Evolutionary conservation across 805 yeast species (phyloP).

Genomic region (Isabelozyma rhagii): DNA sequence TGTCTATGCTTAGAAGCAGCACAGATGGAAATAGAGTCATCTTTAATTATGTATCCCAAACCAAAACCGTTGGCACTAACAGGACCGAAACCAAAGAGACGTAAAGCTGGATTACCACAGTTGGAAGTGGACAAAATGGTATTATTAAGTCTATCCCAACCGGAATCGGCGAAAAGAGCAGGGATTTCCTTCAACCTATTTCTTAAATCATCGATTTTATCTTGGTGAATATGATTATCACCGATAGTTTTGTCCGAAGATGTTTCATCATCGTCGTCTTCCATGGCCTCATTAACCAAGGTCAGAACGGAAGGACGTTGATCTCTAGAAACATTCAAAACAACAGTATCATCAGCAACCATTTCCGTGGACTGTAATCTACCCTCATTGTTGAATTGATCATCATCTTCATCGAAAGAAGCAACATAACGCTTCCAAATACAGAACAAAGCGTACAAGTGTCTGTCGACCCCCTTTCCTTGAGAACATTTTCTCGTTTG

Average conservation of each 20-base stretch:
- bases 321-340: background rate
- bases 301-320: slow-evolving; percentile 12
- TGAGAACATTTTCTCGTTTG: slow-evolving; percentile 66
- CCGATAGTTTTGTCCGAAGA: slow-evolving; percentile 32
- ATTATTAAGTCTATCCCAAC: slow-evolving; percentile 84
- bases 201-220: slow-evolving; percentile 5
- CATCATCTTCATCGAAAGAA: slow-evolving; percentile 9
- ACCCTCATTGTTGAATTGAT: background rate
- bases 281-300: slow-evolving; percentile 13
- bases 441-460: slow-evolving; percentile 80
- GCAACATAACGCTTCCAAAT: slow-evolving; percentile 72
- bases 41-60: slow-evolving; percentile 52
- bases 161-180: slow-evolving; percentile 73
- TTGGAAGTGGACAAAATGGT: slow-evolving; percentile 68
- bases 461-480: slow-evolving; percentile 92
- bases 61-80: slow-evolving; percentile 59
- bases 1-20: slow-evolving; percentile 61
- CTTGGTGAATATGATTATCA: slow-evolving; percentile 5
- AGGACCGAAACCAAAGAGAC: slow-evolving; percentile 60
- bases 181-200: slow-evolving; percentile 47
- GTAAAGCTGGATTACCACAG: slow-evolving; percentile 59
- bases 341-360: slow-evolving; percentile 19
- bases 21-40: slow-evolving; percentile 50
- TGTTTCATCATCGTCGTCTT: slow-evolving; percentile 8
- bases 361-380: slow-evolving; percentile 6